phyloP scores from a whole-genome alignment of 345 rosid species.

The Corchorus olitorius region DNA sequence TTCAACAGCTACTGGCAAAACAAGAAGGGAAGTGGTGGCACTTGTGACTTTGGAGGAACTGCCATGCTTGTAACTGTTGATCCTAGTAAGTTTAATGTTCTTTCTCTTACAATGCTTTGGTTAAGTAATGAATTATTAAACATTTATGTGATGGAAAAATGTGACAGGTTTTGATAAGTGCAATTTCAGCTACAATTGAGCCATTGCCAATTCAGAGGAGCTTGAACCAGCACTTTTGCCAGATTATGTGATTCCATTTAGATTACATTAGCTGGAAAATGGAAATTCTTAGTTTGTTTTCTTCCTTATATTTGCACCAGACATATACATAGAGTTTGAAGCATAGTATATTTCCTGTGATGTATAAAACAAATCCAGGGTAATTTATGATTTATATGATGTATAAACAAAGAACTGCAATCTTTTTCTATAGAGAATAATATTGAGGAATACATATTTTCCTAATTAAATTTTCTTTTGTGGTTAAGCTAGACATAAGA shows the following conservation, averaged over 20 bases:
- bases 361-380: not conserved
- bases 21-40: constrained; percentile 36
- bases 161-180: constrained; percentile 36
- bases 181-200: constrained; percentile 27
- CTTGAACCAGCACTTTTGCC: not conserved
- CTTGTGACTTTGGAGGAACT: constrained; percentile 56
- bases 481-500: not conserved
- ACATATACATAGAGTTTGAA: not conserved
- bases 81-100: constrained; percentile 39
- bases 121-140: not conserved
- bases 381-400: not conserved
- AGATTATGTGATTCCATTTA: not conserved
- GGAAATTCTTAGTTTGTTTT: not conserved
- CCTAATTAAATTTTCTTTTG: not conserved
- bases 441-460: not conserved
- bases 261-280: not conserved
- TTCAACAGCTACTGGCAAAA: constrained; percentile 57
- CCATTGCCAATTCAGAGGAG: not conserved
- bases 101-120: not conserved
- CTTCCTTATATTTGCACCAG: not conserved
- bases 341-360: not conserved
- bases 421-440: not conserved
- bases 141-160: not conserved
- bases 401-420: not conserved
- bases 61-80: constrained; percentile 49